Conservation (phyloP, 106 monocot species). For the Dendrobium chrysotoxum region DNA sequence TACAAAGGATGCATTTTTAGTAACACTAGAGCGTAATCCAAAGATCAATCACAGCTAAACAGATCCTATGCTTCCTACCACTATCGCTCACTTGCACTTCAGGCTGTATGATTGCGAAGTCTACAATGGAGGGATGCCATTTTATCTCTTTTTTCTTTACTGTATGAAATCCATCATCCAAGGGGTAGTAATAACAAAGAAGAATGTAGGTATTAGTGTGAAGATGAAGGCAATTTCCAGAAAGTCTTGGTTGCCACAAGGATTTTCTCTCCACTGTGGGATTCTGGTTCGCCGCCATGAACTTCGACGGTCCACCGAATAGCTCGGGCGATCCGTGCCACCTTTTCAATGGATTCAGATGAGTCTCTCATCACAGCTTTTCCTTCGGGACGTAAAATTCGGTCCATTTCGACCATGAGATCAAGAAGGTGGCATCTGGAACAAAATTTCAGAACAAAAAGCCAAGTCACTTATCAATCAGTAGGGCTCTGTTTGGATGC, state of each 20-base stretch:
- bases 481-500: neutral
- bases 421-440: slow-evolving; percentile 78
- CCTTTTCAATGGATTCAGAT: slow-evolving; percentile 55
- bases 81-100: no score
- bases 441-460: neutral
- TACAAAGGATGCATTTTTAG: neutral
- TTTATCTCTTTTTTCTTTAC: neutral
- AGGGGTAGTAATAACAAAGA: neutral
- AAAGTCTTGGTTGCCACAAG: slow-evolving; percentile 71
- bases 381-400: slow-evolving; percentile 85
- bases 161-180: neutral
- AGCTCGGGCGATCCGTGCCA: slow-evolving; percentile 41
- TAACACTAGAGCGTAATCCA: neutral
- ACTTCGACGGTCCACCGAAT: slow-evolving; percentile 54
- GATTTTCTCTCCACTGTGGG: slow-evolving; percentile 48
- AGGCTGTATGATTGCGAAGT: no score
- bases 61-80: no score
- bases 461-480: neutral
- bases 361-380: slow-evolving; percentile 59
- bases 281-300: slow-evolving; percentile 61
- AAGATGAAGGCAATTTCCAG: slow-evolving; percentile 36
- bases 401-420: slow-evolving; percentile 92
- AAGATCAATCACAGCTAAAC: no score
- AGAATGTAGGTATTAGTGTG: neutral
- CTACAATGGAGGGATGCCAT: neutral